phyloP scores from a whole-genome alignment of 306 rosid species.

The Cicer judaicum region DNA sequence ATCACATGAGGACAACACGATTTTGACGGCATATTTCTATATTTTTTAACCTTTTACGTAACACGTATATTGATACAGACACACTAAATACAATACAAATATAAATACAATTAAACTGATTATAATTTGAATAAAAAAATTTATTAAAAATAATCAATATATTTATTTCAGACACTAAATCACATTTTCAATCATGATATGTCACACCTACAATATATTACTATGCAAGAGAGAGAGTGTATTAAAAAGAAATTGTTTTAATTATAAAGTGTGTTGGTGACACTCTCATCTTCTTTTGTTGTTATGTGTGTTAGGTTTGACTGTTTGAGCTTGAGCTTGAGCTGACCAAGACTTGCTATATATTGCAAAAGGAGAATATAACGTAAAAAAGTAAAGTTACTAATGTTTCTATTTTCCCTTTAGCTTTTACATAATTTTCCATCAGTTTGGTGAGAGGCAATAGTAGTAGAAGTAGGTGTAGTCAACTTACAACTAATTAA shows the following conservation, averaged over 20 bases:
- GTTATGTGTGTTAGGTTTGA: neutral
- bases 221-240: neutral
- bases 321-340: slow-evolving; percentile 1
- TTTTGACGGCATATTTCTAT: no score
- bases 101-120: rapidly evolving
- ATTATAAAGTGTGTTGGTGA: neutral
- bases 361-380: slow-evolving; percentile 11
- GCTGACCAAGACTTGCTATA: slow-evolving; percentile 1
- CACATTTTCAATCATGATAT: no score
- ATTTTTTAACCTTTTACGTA: no score
- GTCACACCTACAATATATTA: neutral
- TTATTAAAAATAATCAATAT: no score
- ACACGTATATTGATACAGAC: no score
- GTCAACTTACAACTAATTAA: slow-evolving; percentile 28
- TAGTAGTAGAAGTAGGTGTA: neutral
- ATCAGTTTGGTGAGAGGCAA: slow-evolving; percentile 44
- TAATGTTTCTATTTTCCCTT: slow-evolving; percentile 35
- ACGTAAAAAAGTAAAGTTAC: neutral
- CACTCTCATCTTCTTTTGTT: neutral
- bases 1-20: no score
- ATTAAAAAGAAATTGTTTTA: neutral
- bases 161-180: rapidly evolving
- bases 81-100: no score
- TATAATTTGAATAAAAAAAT: no score
- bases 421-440: slow-evolving; percentile 35